Conservation (phyloP, 352 stramenopile genomes). For the Halophytophthora batemanensis region DNA sequence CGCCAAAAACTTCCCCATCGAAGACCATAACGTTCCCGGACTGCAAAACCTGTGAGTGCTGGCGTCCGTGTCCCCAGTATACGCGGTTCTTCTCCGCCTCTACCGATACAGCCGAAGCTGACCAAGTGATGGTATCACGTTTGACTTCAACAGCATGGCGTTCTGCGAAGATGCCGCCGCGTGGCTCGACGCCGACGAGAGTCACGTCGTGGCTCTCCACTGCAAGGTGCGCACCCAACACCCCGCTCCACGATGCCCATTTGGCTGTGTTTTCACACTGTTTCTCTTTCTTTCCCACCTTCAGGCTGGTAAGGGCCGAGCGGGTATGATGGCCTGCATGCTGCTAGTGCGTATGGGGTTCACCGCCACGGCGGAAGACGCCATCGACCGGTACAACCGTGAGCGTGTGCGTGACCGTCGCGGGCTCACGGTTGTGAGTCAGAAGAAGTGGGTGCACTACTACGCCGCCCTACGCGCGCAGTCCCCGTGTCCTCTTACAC, state of each 20-base stretch:
- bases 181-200: slow-evolving; percentile 43
- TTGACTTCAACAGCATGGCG: slow-evolving; percentile 33
- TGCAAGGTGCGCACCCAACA: slow-evolving; percentile 47
- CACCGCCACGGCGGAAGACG: slow-evolving; percentile 31
- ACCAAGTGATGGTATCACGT: background rate
- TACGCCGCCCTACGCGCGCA: slow-evolving; percentile 33
- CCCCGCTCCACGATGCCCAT: background rate
- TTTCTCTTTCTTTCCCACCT: background rate
- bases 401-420: slow-evolving; percentile 52
- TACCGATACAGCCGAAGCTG: background rate
- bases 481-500: slow-evolving; percentile 3
- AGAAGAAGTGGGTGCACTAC: slow-evolving; percentile 75
- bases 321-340: slow-evolving; percentile 80
- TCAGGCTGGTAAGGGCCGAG: slow-evolving; percentile 65
- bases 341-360: slow-evolving; percentile 68
- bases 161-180: slow-evolving; percentile 74
- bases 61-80: background rate
- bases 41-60: slow-evolving; percentile 56
- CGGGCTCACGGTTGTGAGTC: slow-evolving; percentile 62
- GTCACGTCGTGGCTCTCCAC: slow-evolving; percentile 57
- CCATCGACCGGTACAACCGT: slow-evolving; percentile 69
- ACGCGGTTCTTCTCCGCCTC: background rate
- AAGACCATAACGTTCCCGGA: slow-evolving; percentile 73
- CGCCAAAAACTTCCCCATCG: slow-evolving; percentile 54
- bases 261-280: background rate